Evolutionary conservation across 352 stramenopile genomes (phyloP).

Genomic region (Phytopythium sindhum): DNA sequence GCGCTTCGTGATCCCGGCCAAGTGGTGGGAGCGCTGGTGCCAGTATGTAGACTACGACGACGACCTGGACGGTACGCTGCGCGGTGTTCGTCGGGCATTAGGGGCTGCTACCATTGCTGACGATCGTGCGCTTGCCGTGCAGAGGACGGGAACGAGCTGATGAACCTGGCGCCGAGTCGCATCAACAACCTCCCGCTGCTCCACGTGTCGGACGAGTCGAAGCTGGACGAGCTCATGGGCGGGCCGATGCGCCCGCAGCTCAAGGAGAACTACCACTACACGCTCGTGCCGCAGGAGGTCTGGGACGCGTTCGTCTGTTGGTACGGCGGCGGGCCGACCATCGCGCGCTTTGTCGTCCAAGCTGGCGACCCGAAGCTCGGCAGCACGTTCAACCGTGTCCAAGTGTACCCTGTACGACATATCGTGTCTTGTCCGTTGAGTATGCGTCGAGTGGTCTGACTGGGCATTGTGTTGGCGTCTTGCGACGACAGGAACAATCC

Average conservation of each 20-base stretch:
- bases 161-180: slow-evolving; percentile 34
- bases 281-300: slow-evolving; percentile 65
- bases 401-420: slow-evolving; percentile 63
- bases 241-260: slow-evolving; percentile 57
- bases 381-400: slow-evolving; percentile 64
- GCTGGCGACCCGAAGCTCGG: slow-evolving; percentile 51
- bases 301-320: slow-evolving; percentile 71
- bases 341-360: slow-evolving; percentile 72
- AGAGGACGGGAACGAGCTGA: slow-evolving; percentile 4
- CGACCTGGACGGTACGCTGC: slow-evolving; percentile 11
- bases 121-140: neutral
- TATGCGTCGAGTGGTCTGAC: neutral
- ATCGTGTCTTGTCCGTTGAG: neutral
- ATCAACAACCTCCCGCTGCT: slow-evolving; percentile 68
- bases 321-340: slow-evolving; percentile 64
- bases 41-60: slow-evolving; percentile 64
- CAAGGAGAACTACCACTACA: slow-evolving; percentile 76
- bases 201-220: slow-evolving; percentile 35
- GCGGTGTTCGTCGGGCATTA: no score
- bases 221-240: slow-evolving; percentile 67
- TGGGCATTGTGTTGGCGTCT: neutral
- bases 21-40: slow-evolving; percentile 83
- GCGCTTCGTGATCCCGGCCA: slow-evolving; percentile 71
- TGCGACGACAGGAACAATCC: slow-evolving; percentile 28
- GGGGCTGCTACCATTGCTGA: neutral